Conservation (phyloP, 2,329 filamentous ascomycete species). For the Lachnellula arida region DNA sequence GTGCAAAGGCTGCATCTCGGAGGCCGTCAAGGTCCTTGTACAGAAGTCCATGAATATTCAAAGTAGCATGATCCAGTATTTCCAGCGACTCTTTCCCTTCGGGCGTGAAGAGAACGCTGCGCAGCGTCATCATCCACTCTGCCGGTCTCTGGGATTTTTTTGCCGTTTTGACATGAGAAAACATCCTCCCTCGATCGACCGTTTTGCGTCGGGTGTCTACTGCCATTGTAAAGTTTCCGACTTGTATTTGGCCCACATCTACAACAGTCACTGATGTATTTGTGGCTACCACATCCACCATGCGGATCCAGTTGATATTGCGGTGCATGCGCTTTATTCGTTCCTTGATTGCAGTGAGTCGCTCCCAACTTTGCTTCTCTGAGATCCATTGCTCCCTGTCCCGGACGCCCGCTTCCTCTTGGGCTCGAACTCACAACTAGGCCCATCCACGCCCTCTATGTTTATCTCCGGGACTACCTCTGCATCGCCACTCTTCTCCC, state of each 20-base stretch:
- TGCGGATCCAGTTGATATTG: conserved; percentile 79
- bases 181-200: conserved; percentile 84
- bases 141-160: conserved; percentile 66
- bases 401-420: conserved; percentile 18
- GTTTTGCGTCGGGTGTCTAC: conserved; percentile 91
- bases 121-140: conserved; percentile 86
- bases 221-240: conserved; percentile 78
- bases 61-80: conserved; percentile 77
- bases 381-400: conserved; percentile 27
- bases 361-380: conserved; percentile 74
- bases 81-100: conserved; percentile 82
- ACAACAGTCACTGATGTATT: conserved; percentile 73
- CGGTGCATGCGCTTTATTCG: conserved; percentile 80
- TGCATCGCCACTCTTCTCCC: conserved; percentile 30
- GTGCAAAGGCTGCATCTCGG: conserved; percentile 79
- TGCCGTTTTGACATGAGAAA: conserved; percentile 69
- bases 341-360: conserved; percentile 74
- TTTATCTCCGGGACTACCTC: conserved; percentile 14
- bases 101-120: conserved; percentile 84
- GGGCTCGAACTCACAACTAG: conserved; percentile 16
- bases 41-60: conserved; percentile 89
- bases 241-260: conserved; percentile 77
- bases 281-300: conserved; percentile 83
- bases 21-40: conserved; percentile 82
- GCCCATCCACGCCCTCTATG: conserved; percentile 21